These are phyloP conservation scores for Noccaea bulbosa DNA, from an alignment of 345 rosid genomes.

Conservation along the genomic window DNA sequence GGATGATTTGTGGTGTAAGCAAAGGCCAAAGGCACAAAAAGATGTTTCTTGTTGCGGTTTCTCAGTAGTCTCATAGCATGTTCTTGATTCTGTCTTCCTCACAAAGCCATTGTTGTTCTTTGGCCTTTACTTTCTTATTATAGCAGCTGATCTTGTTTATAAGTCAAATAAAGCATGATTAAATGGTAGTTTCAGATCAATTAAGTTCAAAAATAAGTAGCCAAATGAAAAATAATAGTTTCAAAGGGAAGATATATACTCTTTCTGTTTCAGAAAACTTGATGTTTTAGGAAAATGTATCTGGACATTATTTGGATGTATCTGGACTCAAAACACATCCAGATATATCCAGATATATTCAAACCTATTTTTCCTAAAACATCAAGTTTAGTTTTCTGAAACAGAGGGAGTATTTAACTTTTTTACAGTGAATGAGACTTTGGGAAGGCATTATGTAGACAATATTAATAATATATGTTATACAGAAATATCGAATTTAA, in stretches of 20 bases:
- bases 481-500: not conserved
- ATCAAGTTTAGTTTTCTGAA: too few relatives aligned
- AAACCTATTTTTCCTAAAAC: too few relatives aligned
- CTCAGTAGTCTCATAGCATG: conserved; percentile 32
- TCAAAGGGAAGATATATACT: conserved; percentile 40
- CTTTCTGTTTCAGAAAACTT: too few relatives aligned
- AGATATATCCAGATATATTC: too few relatives aligned
- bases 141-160: conserved; percentile 17
- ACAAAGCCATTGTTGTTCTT: conserved; percentile 54
- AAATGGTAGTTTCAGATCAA: conserved; percentile 31
- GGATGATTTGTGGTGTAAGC: conserved; percentile 91
- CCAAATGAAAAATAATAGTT: conserved; percentile 15
- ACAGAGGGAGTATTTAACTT: conserved; percentile 43
- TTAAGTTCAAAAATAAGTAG: not conserved
- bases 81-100: conserved; percentile 62
- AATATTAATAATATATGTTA: not conserved
- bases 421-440: conserved; percentile 56
- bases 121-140: conserved; percentile 12
- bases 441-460: conserved; percentile 50
- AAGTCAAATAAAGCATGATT: conserved; percentile 24
- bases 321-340: too few relatives aligned
- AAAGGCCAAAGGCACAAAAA: conserved; percentile 54
- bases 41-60: conserved; percentile 21
- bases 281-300: too few relatives aligned
- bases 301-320: too few relatives aligned